Evolutionary conservation across 2,329 filamentous ascomycete species (phyloP).

Genomic region (Clonostachys chloroleuca): DNA sequence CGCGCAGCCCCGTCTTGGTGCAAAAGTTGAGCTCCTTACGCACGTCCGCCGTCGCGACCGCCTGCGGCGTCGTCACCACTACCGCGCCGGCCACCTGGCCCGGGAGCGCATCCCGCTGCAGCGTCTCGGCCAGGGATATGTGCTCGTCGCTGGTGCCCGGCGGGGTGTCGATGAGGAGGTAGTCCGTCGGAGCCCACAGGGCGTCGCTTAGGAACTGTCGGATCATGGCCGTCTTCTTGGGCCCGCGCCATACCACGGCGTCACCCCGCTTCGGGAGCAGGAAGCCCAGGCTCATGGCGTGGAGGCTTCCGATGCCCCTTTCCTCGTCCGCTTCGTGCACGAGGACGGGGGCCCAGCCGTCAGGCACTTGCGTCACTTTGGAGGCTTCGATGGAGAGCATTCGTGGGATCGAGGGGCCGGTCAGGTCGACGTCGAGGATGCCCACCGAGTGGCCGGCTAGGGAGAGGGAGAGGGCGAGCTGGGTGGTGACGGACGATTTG

Average conservation of each 20-base stretch:
- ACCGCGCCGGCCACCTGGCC: slow-evolving; percentile 82
- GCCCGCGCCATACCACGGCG: slow-evolving; percentile 94
- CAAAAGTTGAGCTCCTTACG: slow-evolving; percentile 95
- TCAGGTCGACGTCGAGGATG: slow-evolving; percentile 93
- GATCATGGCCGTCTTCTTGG: slow-evolving; percentile 99
- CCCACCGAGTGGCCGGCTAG: slow-evolving; percentile 85
- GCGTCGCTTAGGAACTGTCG: slow-evolving; percentile 93
- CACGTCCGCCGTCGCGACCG: slow-evolving; percentile 88
- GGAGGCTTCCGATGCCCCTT: slow-evolving; percentile 56
- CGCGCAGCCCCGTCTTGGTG: slow-evolving; percentile 71
- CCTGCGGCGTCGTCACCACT: slow-evolving; percentile 93
- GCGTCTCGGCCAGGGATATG: slow-evolving; percentile 86
- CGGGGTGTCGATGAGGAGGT: slow-evolving; percentile 90
- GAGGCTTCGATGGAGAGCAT: slow-evolving; percentile 86
- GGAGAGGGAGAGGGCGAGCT: slow-evolving; percentile 85
- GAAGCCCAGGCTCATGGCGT: slow-evolving; percentile 92
- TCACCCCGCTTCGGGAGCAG: slow-evolving; percentile 78
- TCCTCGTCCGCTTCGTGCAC: slow-evolving; percentile 62
- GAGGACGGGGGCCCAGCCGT: slow-evolving; percentile 86
- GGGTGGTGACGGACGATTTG: slow-evolving; percentile 96
- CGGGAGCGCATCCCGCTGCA: slow-evolving; percentile 58
- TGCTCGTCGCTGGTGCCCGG: slow-evolving; percentile 97
- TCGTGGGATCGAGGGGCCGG: slow-evolving; percentile 91
- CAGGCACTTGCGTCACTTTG: slow-evolving; percentile 87
- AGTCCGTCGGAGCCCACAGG: slow-evolving; percentile 84